phyloP scores from a whole-genome alignment of 192 early-diverging fungal genomes.

The Coemansia sp. region DNA sequence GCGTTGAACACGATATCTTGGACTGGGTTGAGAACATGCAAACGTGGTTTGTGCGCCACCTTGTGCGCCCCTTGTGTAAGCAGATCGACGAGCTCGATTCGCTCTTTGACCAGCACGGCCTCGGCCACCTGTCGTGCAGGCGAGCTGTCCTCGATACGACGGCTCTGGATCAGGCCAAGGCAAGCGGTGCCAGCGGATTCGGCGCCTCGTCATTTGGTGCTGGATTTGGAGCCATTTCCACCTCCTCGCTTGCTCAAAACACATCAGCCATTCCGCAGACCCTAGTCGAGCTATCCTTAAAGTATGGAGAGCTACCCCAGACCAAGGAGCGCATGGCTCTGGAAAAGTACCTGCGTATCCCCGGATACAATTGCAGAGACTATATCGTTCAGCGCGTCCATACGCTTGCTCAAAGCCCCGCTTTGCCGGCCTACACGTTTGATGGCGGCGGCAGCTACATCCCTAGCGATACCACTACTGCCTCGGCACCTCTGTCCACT shows the following conservation, averaged over 20 bases:
- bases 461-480: neutral
- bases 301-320: slow-evolving; percentile 44
- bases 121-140: slow-evolving; percentile 51
- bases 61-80: slow-evolving; percentile 48
- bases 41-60: slow-evolving; percentile 54
- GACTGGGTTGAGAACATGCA: slow-evolving; percentile 57
- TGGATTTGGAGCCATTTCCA: slow-evolving; percentile 19
- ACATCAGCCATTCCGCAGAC: slow-evolving; percentile 34
- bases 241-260: neutral
- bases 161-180: slow-evolving; percentile 43
- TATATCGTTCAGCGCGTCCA: slow-evolving; percentile 54
- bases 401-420: slow-evolving; percentile 46
- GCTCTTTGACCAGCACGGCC: slow-evolving; percentile 44
- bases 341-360: slow-evolving; percentile 55
- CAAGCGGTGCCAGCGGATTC: neutral
- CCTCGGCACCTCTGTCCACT: neutral
- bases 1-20: slow-evolving; percentile 40
- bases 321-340: slow-evolving; percentile 57
- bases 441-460: slow-evolving; percentile 41
- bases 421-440: slow-evolving; percentile 47
- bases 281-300: slow-evolving; percentile 42
- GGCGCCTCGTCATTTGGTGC: slow-evolving; percentile 16
- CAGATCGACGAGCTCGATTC: slow-evolving; percentile 52
- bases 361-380: slow-evolving; percentile 39
- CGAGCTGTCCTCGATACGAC: slow-evolving; percentile 35